These are phyloP conservation scores for Fusarium pininemorale DNA, from an alignment of 2,329 filamentous ascomycete species.

Conservation along the genomic window DNA sequence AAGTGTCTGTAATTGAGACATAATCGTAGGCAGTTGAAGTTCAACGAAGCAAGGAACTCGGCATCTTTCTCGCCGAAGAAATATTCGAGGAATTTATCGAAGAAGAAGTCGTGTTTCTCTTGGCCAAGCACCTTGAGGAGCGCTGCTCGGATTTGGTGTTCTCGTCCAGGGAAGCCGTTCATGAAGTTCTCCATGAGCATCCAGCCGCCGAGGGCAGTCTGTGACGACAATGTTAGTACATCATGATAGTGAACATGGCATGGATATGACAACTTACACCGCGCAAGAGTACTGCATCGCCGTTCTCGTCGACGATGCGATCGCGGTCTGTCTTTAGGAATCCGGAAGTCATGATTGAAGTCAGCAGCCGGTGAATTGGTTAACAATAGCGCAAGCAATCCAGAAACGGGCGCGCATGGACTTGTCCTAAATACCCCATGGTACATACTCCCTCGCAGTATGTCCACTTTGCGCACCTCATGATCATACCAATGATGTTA, in stretches of 20 bases:
- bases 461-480: not conserved
- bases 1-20: conserved; percentile 69
- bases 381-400: not conserved
- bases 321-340: conserved; percentile 40
- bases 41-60: conserved; percentile 63
- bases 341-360: conserved; percentile 12
- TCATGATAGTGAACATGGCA: fast-evolving
- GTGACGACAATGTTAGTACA: fast-evolving
- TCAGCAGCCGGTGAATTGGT: not conserved
- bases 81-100: conserved; percentile 65
- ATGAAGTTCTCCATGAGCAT: conserved; percentile 69
- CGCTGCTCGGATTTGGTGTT: conserved; percentile 62
- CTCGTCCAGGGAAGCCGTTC: conserved; percentile 66
- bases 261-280: conserved; percentile 24
- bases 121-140: conserved; percentile 62
- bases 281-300: conserved; percentile 55
- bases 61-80: conserved; percentile 68
- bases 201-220: conserved; percentile 43
- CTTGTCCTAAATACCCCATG: not conserved
- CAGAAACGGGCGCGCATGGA: not conserved
- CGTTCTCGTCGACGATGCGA: conserved; percentile 55
- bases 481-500: conserved; percentile 1
- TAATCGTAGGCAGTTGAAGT: conserved; percentile 65
- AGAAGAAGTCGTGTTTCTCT: conserved; percentile 68
- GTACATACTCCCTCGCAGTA: fast-evolving